A percentile compares a stretch with the other conserved stretches of the same genome.
Evolutionary conservation across 352 stramenopile genomes (phyloP).

Genomic region (Pythium scleroteichum): DNA sequence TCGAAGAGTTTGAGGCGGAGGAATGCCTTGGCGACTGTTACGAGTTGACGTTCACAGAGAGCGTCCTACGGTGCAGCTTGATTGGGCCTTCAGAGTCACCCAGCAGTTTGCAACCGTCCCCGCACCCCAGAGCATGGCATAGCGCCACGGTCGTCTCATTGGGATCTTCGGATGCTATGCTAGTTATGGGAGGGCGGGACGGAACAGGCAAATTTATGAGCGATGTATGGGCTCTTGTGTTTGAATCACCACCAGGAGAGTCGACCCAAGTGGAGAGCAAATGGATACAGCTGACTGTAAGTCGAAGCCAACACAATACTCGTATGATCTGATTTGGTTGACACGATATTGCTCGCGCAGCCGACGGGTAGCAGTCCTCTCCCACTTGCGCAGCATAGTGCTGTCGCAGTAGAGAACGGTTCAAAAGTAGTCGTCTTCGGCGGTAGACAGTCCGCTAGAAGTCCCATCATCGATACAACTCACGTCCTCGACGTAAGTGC

Average conservation of each 20-base stretch:
- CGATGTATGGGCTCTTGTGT: conserved; percentile 50
- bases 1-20: conserved; percentile 4
- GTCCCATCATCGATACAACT: conserved; percentile 37
- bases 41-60: conserved; percentile 43
- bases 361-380: conserved; percentile 51
- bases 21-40: conserved; percentile 39
- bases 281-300: conserved; percentile 46
- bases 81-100: not conserved
- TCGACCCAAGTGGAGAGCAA: conserved; percentile 2
- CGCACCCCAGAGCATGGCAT: conserved; percentile 49
- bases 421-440: conserved; percentile 52
- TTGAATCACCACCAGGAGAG: conserved; percentile 16
- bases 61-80: conserved; percentile 37
- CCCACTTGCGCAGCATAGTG: conserved; percentile 51
- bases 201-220: conserved; percentile 32
- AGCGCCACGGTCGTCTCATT: conserved; percentile 28
- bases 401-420: conserved; percentile 36
- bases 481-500: conserved; percentile 50
- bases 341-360: conserved; percentile 14
- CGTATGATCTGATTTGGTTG: not conserved
- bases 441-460: conserved; percentile 29
- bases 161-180: conserved; percentile 29
- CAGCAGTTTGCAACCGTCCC: conserved; percentile 14
- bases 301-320: not conserved
- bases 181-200: conserved; percentile 53